Base-by-base conservation (phyloP, 148 eudicot genomes). In the Fagopyrum tataricum region DNA sequence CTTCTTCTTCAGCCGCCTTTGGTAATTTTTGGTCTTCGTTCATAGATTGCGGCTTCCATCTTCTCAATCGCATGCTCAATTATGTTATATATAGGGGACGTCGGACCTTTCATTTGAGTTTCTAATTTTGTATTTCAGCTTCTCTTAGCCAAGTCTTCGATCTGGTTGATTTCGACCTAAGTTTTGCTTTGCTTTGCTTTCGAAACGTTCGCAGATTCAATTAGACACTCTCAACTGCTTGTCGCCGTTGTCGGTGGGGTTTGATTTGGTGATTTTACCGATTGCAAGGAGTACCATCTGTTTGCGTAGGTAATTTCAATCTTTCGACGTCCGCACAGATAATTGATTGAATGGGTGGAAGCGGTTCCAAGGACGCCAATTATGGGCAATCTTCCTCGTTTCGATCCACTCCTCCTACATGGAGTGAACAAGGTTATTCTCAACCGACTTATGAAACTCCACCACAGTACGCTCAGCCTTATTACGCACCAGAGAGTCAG, bases 401-500 rank as follows among this genome's bases (percentile, higher is more conserved):
- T 31, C 58, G 75, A 39, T 76, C 75, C 1, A 61, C 14, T 46
- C 58, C 79, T 43, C 48, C 61, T 23, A 6, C 74, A 24, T 70
- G 58, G 46, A 12, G 41, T 61, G 67, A 61, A 24, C 67, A 61
- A 61, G 72, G 64, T 71, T 51, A 76, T 47, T 11, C 73, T 71
- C 73, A 46, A 15, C 55, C 73, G 26, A 44, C 14, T 43, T 31
- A 58, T 72, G 75, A 71, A 7, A 44, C 40, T 75, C 73, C 68
- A 56, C n/a, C 69, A 13, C 58, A 15, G 6, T 61, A 26, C 47
- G 67, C 61, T 18, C 75, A 76, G 59, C 75, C 79, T 26, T 76
- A 71, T 58, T 77, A 77, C 72, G 76, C 76, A n/a, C 75, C 70
- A 49, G 62, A 44, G 70, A 39, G 40, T 58, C 79, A 44, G 42